phyloP scores from a whole-genome alignment of 2,329 filamentous ascomycete genomes.

The Talaromyces pinophilus region DNA sequence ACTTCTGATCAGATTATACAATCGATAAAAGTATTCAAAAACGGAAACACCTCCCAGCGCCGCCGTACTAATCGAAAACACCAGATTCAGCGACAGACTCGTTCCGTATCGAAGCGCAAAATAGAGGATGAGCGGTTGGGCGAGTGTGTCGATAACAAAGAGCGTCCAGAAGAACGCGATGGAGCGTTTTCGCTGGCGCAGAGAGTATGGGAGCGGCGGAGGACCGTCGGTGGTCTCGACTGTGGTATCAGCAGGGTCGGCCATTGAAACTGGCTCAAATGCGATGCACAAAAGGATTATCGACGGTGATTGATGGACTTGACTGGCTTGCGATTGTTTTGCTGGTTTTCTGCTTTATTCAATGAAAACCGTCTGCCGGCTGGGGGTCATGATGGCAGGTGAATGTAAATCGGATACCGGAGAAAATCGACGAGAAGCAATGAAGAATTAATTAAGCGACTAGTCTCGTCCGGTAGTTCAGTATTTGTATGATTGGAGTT shows the following conservation, averaged over 20 bases:
- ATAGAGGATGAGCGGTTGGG: conserved; percentile 61
- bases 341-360: neutral
- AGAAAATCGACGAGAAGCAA: neutral
- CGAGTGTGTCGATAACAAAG: conserved; percentile 60
- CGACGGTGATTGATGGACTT: neutral
- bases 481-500: neutral
- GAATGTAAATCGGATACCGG: neutral
- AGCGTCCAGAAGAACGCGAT: conserved; percentile 62
- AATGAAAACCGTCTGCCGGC: neutral
- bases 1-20: conserved; percentile 43
- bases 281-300: neutral
- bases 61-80: conserved; percentile 47
- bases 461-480: neutral
- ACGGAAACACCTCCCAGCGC: conserved; percentile 45
- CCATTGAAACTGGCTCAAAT: conserved; percentile 29
- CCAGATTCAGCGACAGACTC: conserved; percentile 48
- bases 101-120: conserved; percentile 63
- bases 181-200: conserved; percentile 56
- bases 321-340: neutral
- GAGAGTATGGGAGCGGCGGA: conserved; percentile 58
- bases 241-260: conserved; percentile 28
- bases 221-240: conserved; percentile 30
- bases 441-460: neutral
- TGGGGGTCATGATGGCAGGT: neutral
- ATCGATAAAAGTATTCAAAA: conserved; percentile 47